A percentile compares a stretch with the other conserved stretches of the same genome.
Conservation (phyloP, 306 rosid species). For the Hippophae rhamnoides region DNA sequence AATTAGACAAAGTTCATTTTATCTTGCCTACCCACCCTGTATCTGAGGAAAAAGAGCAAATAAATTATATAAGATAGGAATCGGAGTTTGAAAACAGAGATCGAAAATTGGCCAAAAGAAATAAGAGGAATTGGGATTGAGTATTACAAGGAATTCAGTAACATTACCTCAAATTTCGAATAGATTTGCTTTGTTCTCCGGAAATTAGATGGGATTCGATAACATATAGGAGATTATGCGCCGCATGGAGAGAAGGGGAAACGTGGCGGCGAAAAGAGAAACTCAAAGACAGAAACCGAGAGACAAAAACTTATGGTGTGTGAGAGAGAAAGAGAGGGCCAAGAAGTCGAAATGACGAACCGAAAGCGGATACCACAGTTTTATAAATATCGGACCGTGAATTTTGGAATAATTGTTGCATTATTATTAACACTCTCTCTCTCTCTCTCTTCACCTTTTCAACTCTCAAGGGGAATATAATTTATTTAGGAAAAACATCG, state of each 20-base stretch:
- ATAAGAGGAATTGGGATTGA: background rate
- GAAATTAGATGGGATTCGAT: background rate
- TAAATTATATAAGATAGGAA: too few species aligned
- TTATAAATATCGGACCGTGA: too few species aligned
- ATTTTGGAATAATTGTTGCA: too few species aligned
- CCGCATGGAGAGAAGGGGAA: conserved; percentile 15
- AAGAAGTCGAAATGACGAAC: too few species aligned
- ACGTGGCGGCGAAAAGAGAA: conserved; percentile 17
- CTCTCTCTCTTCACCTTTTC: too few species aligned
- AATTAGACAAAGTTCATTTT: background rate
- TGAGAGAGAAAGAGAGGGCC: background rate
- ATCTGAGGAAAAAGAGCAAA: too few species aligned
- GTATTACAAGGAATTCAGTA: background rate
- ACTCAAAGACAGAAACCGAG: conserved; percentile 12
- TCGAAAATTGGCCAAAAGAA: background rate
- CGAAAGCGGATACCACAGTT: too few species aligned
- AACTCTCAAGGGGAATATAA: too few species aligned
- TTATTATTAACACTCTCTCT: too few species aligned
- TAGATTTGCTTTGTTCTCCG: background rate
- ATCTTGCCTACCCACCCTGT: too few species aligned
- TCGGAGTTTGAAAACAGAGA: conserved; percentile 3
- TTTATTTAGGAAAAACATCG: too few species aligned
- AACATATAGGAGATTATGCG: conserved; percentile 17
- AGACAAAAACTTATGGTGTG: background rate
- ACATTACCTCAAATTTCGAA: conserved; percentile 14